Conservation (phyloP, 2,329 filamentous ascomycete genomes). For the Aspergillus brasiliensis region DNA sequence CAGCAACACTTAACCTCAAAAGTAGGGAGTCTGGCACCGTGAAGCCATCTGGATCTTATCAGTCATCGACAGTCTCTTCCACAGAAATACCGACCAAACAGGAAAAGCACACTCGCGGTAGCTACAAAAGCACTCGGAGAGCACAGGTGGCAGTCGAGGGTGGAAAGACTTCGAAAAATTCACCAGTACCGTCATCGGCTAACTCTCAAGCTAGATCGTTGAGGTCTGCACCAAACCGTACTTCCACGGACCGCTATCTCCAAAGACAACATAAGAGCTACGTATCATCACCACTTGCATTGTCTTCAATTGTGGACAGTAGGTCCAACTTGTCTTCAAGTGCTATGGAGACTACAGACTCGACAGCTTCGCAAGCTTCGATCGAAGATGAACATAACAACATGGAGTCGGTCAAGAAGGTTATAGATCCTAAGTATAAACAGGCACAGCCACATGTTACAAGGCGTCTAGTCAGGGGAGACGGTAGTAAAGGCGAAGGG, state of each 20-base stretch:
- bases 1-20: conserved; percentile 27
- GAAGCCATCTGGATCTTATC: not conserved
- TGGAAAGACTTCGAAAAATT: not conserved
- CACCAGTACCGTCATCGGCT: not conserved
- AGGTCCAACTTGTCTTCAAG: conserved; percentile 3
- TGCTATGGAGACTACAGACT: not conserved
- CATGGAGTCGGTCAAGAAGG: not conserved
- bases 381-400: not conserved
- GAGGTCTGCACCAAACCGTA: conserved; percentile 1
- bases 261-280: conserved; percentile 26
- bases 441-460: not conserved
- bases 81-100: conserved; percentile 6
- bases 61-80: not conserved
- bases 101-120: not conserved
- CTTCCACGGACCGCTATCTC: conserved; percentile 8
- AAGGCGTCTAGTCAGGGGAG: too few species aligned
- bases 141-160: not conserved
- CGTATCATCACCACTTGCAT: conserved; percentile 37
- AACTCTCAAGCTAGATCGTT: not conserved
- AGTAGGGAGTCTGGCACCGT: conserved; percentile 11
- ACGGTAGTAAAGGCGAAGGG: not conserved
- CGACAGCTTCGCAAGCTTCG: not conserved
- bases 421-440: not conserved
- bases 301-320: conserved; percentile 23
- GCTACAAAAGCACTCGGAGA: not conserved